Conservation (phyloP, 2,329 filamentous ascomycete genomes). For the Trichophyton benhamiae region DNA sequence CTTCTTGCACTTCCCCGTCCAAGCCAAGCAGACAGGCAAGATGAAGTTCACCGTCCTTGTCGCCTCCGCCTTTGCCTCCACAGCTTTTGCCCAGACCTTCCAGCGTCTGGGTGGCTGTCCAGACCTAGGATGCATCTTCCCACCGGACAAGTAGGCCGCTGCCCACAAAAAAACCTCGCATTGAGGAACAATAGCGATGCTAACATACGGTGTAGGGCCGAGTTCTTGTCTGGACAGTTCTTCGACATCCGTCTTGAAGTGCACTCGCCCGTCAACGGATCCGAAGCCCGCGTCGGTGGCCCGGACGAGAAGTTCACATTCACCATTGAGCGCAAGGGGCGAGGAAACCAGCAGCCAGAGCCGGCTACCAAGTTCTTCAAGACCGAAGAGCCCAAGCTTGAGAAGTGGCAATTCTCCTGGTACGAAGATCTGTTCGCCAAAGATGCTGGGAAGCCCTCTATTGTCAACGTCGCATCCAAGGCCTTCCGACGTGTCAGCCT, state of each 20-base stretch:
- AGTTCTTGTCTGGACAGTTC: constrained; percentile 71
- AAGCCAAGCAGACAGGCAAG: background rate
- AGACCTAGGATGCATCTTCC: constrained; percentile 45
- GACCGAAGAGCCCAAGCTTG: constrained; percentile 57
- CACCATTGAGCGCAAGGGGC: constrained; percentile 55
- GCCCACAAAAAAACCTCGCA: background rate
- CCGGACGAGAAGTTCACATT: constrained; percentile 62
- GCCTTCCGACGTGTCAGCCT: constrained; percentile 63
- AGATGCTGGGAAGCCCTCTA: constrained; percentile 54
- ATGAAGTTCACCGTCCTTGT: constrained; percentile 21
- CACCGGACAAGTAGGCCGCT: constrained; percentile 42
- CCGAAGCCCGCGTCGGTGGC: constrained; percentile 59
- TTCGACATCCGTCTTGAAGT: constrained; percentile 77
- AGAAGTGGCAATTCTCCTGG: constrained; percentile 76
- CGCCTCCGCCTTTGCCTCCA: constrained; percentile 18
- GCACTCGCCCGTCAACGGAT: constrained; percentile 69
- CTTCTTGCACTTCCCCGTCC: background rate
- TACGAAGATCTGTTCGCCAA: constrained; percentile 72
- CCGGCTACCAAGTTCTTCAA: constrained; percentile 55
- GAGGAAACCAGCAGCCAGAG: constrained; percentile 30
- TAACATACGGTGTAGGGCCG: constrained; percentile 38
- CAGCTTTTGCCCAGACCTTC: constrained; percentile 39
- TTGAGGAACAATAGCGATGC: background rate
- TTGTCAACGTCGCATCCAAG: constrained; percentile 72
- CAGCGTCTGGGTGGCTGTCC: constrained; percentile 45